phyloP scores from a whole-genome alignment of 306 rosid genomes.

The Ziziphus jujuba region DNA sequence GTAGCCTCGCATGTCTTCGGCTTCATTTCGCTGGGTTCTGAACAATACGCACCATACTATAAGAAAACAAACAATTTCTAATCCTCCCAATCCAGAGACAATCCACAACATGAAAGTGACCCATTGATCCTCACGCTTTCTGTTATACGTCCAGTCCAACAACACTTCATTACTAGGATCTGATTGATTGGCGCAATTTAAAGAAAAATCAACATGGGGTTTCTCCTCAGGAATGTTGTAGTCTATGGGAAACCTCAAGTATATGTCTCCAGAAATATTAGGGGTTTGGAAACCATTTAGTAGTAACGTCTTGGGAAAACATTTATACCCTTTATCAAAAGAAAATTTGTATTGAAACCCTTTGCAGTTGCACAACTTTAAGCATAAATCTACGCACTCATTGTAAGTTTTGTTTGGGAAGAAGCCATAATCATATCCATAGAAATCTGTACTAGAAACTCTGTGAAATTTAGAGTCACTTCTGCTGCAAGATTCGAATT shows the following conservation, averaged over 20 bases:
- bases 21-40: slow-evolving; percentile 7
- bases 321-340: neutral
- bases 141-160: slow-evolving; percentile 13
- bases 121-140: slow-evolving; percentile 8
- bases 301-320: slow-evolving; percentile 36
- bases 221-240: neutral
- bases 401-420: neutral
- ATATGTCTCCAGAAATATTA: slow-evolving; percentile 28
- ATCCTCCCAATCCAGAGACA: slow-evolving; percentile 45
- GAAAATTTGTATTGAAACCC: slow-evolving; percentile 30
- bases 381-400: slow-evolving; percentile 28
- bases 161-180: no score
- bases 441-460: slow-evolving; percentile 20
- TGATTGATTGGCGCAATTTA: no score
- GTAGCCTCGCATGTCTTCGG: slow-evolving; percentile 23
- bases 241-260: slow-evolving; percentile 38
- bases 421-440: slow-evolving; percentile 28
- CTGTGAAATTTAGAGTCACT: slow-evolving; percentile 18
- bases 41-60: slow-evolving; percentile 23
- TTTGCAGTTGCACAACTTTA: slow-evolving; percentile 16
- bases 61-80: slow-evolving; percentile 41
- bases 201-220: no score
- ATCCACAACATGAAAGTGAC: slow-evolving; percentile 37
- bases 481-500: slow-evolving; percentile 11
- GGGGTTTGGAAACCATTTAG: slow-evolving; percentile 40